These are phyloP conservation scores for Maudiozyma saulgeensis DNA, from an alignment of 805 yeast genomes.

Conservation along the genomic window DNA sequence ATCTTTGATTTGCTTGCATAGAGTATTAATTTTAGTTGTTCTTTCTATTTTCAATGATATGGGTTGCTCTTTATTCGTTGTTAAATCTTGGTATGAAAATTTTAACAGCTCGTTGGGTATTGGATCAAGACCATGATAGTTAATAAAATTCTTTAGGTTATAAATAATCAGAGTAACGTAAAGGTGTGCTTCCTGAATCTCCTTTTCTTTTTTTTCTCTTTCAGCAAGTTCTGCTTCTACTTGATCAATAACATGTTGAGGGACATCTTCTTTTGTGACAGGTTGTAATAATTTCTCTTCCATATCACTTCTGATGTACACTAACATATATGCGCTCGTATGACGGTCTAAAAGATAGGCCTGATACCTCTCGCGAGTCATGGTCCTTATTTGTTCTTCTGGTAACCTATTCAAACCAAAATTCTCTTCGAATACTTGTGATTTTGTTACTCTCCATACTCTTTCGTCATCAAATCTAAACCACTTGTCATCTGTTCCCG, in stretches of 20 bases:
- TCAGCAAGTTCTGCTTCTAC: slow-evolving; percentile 56
- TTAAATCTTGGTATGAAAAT: slow-evolving; percentile 42
- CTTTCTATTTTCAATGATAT: slow-evolving; percentile 43
- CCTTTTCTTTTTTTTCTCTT: slow-evolving; percentile 43
- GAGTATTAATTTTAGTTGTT: slow-evolving; percentile 41
- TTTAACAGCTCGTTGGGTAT: slow-evolving; percentile 43
- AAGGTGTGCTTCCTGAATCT: slow-evolving; percentile 62
- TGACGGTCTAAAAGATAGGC: slow-evolving; percentile 64
- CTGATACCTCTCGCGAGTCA: slow-evolving; percentile 53
- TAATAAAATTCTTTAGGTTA: slow-evolving; percentile 42
- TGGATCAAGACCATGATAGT: slow-evolving; percentile 61
- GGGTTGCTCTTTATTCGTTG: slow-evolving; percentile 39
- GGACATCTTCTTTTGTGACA: slow-evolving; percentile 46
- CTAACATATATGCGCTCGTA: slow-evolving; percentile 95
- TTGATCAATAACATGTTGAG: slow-evolving; percentile 57
- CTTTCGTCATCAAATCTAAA: slow-evolving; percentile 90
- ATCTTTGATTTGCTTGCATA: slow-evolving; percentile 42
- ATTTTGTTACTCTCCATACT: slow-evolving; percentile 77
- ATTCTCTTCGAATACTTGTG: slow-evolving; percentile 84
- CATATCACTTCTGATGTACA: slow-evolving; percentile 64
- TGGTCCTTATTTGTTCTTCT: slow-evolving; percentile 37
- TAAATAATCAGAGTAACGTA: slow-evolving; percentile 51
- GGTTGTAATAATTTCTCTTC: slow-evolving; percentile 51
- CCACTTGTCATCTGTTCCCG: slow-evolving; percentile 65
- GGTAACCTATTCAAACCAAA: slow-evolving; percentile 68